Evolutionary conservation across 2,329 filamentous ascomycete genomes (phyloP), one percentile per base, ranked within the genome.

Genomic region (Lomentospora prolificans): DNA sequence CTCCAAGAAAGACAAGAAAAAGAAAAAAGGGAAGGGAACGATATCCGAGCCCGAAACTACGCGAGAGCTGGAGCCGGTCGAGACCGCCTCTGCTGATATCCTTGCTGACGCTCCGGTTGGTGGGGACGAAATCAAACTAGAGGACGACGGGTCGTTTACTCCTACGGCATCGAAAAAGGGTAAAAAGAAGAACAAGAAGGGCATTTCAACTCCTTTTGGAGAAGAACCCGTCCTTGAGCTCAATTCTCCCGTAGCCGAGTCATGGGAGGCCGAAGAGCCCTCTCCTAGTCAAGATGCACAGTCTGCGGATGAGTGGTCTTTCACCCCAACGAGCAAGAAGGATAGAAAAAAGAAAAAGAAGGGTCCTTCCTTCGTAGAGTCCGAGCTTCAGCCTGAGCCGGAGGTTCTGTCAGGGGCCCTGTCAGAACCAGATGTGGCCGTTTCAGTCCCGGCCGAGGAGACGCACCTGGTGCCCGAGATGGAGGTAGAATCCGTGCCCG

Each of bases 161-260:
- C 55, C 57, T 33, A 67, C 65, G 61, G 68, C 65, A 57, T 62
- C 58, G 51, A 67, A 68, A 53, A 70, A 69, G 57, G 61, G 62
- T 46, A 68, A 68, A 60, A 66, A 66, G 57, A 65, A 67, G 58
- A 41, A 41, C 9, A 59, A 62, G 51, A 61, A 63, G 28, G 30
- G 9, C 3, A 41, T 55, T 25, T 25, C 41, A 14, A 17, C 53
- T 48, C 24, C 19, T 9, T 22, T 30, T n/a, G 36, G 46, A 3
- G 36, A 41, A 19, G 36, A 41, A 8, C 36, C n/a, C n/a, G 17
- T 25, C 19, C n/a, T 17, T n/a, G 25, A 17, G 8, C 24, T n/a
- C 12, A 17, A 3, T 1, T 17, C 36, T 6, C n/a, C 3, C 14
- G 3, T 19, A 19, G 19, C 36, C 36, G 36, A 41, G 14, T 19